These are phyloP conservation scores for Lactifluus hygrophoroides DNA, from an alignment of 768 basidiomycete genomes.

Conservation along the genomic window DNA sequence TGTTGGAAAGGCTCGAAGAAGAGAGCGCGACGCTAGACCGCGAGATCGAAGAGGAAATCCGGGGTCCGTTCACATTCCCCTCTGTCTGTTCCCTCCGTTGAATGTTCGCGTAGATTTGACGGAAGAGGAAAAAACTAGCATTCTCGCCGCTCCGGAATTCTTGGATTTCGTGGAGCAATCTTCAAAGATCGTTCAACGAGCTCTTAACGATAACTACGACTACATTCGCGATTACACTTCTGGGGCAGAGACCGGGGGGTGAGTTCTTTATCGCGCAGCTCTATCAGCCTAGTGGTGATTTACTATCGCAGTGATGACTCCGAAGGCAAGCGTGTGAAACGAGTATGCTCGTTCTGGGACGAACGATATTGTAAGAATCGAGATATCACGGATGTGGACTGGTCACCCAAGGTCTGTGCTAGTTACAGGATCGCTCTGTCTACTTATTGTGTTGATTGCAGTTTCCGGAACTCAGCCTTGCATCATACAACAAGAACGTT, in stretches of 20 bases:
- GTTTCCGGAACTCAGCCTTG: conserved; percentile 94
- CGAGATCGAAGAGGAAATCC: conserved; percentile 80
- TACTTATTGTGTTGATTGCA: conserved; percentile 26
- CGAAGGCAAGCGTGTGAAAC: conserved; percentile 83
- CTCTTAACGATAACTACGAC: conserved; percentile 92
- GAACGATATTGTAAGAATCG: conserved; percentile 87
- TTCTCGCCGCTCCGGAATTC: conserved; percentile 85
- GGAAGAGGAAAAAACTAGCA: conserved; percentile 75
- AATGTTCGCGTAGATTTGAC: conserved; percentile 52
- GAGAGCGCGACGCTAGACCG: conserved; percentile 77
- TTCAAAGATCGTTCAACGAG: conserved; percentile 90
- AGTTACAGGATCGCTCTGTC: not conserved
- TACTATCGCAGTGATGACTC: conserved; percentile 62
- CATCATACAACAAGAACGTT: conserved; percentile 97
- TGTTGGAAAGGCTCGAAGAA: conserved; percentile 70
- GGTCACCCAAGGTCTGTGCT: conserved; percentile 83
- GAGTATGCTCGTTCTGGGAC: conserved; percentile 91
- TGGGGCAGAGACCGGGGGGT: conserved; percentile 78
- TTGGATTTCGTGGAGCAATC: conserved; percentile 90
- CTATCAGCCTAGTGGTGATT: not conserved
- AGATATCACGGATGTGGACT: conserved; percentile 93
- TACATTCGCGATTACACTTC: conserved; percentile 97
- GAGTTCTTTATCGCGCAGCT: conserved; percentile 26
- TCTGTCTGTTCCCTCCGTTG: not conserved
- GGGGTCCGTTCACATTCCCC: conserved; percentile 40